Conservation (phyloP, 1,284 basidiomycete species). For the Wallemia hederae region DNA sequence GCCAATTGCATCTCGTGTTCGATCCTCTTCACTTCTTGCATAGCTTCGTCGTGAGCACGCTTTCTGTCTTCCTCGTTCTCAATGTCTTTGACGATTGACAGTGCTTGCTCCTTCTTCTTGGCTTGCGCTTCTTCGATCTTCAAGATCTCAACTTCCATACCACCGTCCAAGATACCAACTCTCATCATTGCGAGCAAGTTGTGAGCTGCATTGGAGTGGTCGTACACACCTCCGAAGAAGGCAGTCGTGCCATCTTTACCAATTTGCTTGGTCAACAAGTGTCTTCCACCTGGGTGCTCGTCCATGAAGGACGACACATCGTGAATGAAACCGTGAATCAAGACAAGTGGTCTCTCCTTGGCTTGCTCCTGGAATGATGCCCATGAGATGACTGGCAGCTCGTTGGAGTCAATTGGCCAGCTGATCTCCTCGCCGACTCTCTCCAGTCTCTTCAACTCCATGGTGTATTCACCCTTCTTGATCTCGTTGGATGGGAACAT, state of each 20-base stretch:
- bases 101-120: not conserved
- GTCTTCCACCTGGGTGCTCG: constrained; percentile 58
- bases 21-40: not conserved
- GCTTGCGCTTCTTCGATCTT: constrained; percentile 7
- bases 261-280: constrained; percentile 29
- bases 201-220: constrained; percentile 74
- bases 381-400: constrained; percentile 58
- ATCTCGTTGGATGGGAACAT: constrained; percentile 83
- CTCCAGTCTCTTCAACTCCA: constrained; percentile 60
- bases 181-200: constrained; percentile 66
- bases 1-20: not conserved
- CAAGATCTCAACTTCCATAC: constrained; percentile 30
- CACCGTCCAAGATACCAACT: constrained; percentile 56
- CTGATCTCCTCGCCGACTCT: constrained; percentile 34
- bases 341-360: constrained; percentile 41
- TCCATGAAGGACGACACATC: constrained; percentile 61
- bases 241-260: constrained; percentile 69
- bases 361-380: constrained; percentile 52
- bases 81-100: not conserved
- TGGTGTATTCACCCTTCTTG: constrained; percentile 64
- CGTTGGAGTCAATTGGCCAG: constrained; percentile 40
- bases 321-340: constrained; percentile 70
- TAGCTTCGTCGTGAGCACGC: not conserved
- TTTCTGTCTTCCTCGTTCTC: not conserved
- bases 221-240: constrained; percentile 80